phyloP scores from a whole-genome alignment of 768 basidiomycete genomes.

The Candolleomyces eurysporus region DNA sequence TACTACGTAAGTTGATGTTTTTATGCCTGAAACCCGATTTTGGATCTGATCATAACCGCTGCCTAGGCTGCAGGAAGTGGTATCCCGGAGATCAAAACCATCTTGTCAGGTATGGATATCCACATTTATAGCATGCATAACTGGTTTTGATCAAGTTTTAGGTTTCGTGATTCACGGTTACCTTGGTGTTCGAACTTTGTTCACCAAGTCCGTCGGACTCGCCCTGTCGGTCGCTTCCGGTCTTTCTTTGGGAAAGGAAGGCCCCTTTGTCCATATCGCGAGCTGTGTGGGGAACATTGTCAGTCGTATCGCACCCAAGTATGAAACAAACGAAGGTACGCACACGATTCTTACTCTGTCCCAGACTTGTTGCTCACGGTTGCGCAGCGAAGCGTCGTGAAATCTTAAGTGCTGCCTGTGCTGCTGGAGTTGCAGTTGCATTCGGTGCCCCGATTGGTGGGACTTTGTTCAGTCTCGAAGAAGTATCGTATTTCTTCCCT shows the following conservation, averaged over 20 bases:
- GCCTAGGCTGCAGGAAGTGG: conserved; percentile 88
- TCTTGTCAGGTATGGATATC: conserved; percentile 64
- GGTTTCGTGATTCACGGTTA: conserved; percentile 98
- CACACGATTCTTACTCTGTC: not conserved
- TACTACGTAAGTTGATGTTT: conserved; percentile 68
- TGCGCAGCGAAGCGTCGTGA: conserved; percentile 83
- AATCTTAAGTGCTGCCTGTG: conserved; percentile 92
- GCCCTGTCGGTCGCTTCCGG: conserved; percentile 92
- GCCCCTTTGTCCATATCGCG: conserved; percentile 86
- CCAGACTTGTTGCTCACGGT: not conserved
- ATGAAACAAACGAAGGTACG: conserved; percentile 92
- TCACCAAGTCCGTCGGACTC: conserved; percentile 88
- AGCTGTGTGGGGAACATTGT: conserved; percentile 92
- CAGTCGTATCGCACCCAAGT: conserved; percentile 82
- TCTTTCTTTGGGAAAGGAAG: conserved; percentile 73
- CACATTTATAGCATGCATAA: not conserved
- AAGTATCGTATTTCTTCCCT: conserved; percentile 96
- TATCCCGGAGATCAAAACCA: conserved; percentile 96
- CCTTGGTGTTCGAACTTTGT: conserved; percentile 84
- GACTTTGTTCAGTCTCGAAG: conserved; percentile 89
- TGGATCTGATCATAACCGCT: conserved; percentile 6
- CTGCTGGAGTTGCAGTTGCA: conserved; percentile 95
- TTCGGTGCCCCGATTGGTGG: conserved; percentile 97
- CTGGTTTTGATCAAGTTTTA: conserved; percentile 18
- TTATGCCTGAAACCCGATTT: not conserved